phyloP scores from a whole-genome alignment of 106 monocot species.

The Vanilla planifolia region DNA sequence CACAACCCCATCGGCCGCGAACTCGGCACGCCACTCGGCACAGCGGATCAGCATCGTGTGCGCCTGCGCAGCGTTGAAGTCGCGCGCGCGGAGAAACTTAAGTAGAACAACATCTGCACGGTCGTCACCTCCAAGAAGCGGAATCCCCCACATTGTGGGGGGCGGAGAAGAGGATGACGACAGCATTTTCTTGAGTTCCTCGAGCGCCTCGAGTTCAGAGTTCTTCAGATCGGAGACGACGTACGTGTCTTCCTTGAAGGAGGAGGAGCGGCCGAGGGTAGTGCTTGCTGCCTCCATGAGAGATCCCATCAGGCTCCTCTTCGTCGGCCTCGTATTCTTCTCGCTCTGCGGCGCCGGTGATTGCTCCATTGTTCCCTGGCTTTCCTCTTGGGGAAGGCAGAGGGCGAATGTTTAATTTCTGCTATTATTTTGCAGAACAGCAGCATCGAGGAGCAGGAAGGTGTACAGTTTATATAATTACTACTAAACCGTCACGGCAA shows the following conservation, averaged over 20 bases:
- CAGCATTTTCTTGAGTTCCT: constrained; percentile 34
- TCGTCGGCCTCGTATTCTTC: too few species aligned
- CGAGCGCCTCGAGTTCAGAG: constrained; percentile 30
- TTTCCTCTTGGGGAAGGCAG: neutral
- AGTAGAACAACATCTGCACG: constrained; percentile 55
- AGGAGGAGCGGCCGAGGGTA: constrained; percentile 30
- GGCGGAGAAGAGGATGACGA: constrained; percentile 20
- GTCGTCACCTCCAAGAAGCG: constrained; percentile 21
- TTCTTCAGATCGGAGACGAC: constrained; percentile 30
- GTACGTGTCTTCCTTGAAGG: constrained; percentile 85
- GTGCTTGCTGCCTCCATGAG: constrained; percentile 37
- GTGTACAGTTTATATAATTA: too few species aligned
- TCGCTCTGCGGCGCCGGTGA: constrained; percentile 5
- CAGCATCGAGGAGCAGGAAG: too few species aligned
- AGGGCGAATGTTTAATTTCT: neutral
- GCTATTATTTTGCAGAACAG: too few species aligned
- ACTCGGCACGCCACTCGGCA: constrained; percentile 36
- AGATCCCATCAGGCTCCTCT: constrained; percentile 31
- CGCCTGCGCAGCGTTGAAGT: constrained; percentile 39
- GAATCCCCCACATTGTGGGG: constrained; percentile 28
- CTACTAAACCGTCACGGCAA: too few species aligned
- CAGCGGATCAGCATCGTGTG: constrained; percentile 48
- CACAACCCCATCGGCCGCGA: constrained; percentile 37
- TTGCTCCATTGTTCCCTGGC: neutral
- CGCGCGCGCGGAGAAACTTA: constrained; percentile 60